Base-by-base conservation (phyloP, 768 basidiomycete genomes). In the Suillus americanus region DNA sequence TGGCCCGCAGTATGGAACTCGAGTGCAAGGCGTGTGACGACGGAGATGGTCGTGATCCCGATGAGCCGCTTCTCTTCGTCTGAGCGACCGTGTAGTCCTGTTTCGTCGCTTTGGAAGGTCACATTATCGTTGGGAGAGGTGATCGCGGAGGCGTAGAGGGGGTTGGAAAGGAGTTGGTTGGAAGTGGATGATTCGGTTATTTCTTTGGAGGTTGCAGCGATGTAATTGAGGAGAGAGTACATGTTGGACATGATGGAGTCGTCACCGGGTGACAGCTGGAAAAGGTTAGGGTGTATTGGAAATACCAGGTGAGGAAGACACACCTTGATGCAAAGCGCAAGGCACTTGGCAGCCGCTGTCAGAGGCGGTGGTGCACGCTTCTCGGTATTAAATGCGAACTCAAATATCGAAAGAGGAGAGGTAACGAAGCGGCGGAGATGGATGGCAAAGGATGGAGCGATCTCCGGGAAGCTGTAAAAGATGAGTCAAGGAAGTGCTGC, bases 151-250 rank as follows among this genome's bases (percentile, higher is more conserved):
- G 76, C 73, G 64, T 81, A 78, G 2, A 83, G 75, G 3, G 81
- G 79, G 63, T 81, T 78, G 46, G 78, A 78, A 60, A 79, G 72
- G 64, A 81, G 64, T 60, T 84, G 80, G 10, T 82, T 75, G 45
- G 77, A 81, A 40, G 69, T 77, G 3, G 83, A 79, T 57, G 72
- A 78, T 59, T 90, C 90, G 41, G 83, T 83, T 40, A 86, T 84
- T 55, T 92, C 91, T 72, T 91, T 92, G 79, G 88, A 90, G 3
- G 93, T 89, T 4, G 91, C 88, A 2, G 92, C 88, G 65, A 98
- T 90, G 74, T 92, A 91, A 73, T 99, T 98, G 65, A 99, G 83
- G 14, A 99, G 85, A 5, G 97, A 97, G 75, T 99, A 98, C 88
- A 98, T 91, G 69, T 95, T 94, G 4, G 96, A 98, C 86, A 95